Percentiles rank a stretch among this genome's conserved stretches.
phyloP scores from a whole-genome alignment of 257 asterid genomes.

The Solanum medicagineum region DNA sequence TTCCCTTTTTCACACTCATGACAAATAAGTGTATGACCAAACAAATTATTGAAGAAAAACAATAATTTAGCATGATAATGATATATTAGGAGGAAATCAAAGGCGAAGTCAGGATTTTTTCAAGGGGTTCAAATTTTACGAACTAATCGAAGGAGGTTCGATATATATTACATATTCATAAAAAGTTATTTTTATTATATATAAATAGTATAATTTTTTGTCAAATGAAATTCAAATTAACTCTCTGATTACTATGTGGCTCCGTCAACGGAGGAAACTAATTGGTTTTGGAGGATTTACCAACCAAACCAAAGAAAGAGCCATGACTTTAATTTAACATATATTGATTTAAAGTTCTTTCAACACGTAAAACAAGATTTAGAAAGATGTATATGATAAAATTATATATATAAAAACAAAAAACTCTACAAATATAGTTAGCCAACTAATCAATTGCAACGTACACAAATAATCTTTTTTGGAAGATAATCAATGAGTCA shows the following conservation, averaged over 20 bases:
- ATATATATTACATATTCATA: too few species aligned
- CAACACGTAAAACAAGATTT: slow-evolving; percentile 2
- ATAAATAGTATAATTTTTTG: too few species aligned
- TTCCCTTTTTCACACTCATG: not conserved
- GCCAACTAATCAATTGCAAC: not conserved
- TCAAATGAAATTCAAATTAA: too few species aligned
- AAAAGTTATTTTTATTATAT: too few species aligned
- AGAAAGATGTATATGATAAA: not conserved
- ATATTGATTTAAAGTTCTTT: not conserved
- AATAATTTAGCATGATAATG: not conserved
- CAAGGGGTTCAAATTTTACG: too few species aligned
- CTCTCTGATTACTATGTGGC: too few species aligned
- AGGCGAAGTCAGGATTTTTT: too few species aligned
- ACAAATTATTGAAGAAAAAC: not conserved
- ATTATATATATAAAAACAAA: not conserved
- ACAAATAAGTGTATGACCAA: not conserved
- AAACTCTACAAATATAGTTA: not conserved
- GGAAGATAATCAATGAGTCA: not conserved
- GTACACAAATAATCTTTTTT: not conserved
- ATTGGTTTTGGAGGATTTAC: slow-evolving; percentile 8
- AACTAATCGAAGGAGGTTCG: too few species aligned
- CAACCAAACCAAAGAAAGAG: slow-evolving; percentile 17
- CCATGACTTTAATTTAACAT: not conserved
- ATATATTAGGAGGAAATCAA: not conserved
- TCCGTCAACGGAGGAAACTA: not conserved